Evolutionary conservation across 2,329 filamentous ascomycete species (phyloP).

Genomic region (Hortaea sp.): DNA sequence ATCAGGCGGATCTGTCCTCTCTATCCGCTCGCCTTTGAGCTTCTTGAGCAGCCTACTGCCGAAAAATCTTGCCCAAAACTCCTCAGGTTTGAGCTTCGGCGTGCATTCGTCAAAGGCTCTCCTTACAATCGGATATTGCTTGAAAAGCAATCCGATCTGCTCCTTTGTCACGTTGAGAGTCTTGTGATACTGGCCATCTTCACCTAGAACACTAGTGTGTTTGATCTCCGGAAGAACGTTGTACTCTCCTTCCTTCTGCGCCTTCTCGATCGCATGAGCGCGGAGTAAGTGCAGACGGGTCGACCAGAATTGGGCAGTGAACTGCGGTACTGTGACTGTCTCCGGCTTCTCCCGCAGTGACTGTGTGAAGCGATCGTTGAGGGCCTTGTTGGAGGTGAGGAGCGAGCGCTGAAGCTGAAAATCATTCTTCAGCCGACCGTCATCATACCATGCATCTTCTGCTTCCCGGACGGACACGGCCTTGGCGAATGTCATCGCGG

Average conservation of each 20-base stretch:
- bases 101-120: conserved; percentile 87
- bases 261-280: conserved; percentile 79
- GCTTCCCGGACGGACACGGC: conserved; percentile 45
- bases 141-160: conserved; percentile 86
- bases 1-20: conserved; percentile 66
- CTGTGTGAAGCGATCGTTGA: conserved; percentile 81
- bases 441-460: conserved; percentile 65
- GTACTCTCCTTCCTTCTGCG: conserved; percentile 79
- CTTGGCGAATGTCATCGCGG: conserved; percentile 68
- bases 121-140: conserved; percentile 82
- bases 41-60: conserved; percentile 83
- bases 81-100: conserved; percentile 52
- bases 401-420: conserved; percentile 79
- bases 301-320: conserved; percentile 92
- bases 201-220: conserved; percentile 18
- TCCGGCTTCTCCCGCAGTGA: conserved; percentile 74
- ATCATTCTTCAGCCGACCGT: conserved; percentile 65
- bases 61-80: conserved; percentile 94
- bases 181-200: conserved; percentile 48
- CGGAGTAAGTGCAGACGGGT: conserved; percentile 76
- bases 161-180: conserved; percentile 81
- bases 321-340: conserved; percentile 66
- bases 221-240: conserved; percentile 90
- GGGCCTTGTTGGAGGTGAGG: conserved; percentile 61
- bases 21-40: conserved; percentile 77